These are phyloP conservation scores for Hevea brasiliensis DNA, from an alignment of 345 rosid genomes.

Conservation along the genomic window DNA sequence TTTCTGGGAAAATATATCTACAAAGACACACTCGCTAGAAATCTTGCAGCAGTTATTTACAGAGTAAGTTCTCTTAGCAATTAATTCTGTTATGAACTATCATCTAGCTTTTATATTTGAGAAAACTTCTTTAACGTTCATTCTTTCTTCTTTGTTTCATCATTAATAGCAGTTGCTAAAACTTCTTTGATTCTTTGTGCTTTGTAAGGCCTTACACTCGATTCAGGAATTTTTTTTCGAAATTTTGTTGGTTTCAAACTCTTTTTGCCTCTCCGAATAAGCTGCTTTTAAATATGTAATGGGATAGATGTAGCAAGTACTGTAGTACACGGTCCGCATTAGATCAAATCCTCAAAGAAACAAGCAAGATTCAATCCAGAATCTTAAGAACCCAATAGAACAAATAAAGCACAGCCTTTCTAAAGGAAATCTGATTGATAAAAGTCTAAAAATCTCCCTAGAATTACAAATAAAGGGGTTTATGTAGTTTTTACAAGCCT, in stretches of 20 bases:
- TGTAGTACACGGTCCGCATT: too few relatives aligned
- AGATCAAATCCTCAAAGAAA: too few relatives aligned
- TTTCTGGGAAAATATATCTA: conserved; percentile 89
- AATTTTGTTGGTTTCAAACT: background rate
- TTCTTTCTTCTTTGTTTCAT: background rate
- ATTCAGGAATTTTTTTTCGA: background rate
- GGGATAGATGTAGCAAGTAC: too few relatives aligned
- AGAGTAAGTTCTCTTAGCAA: conserved; percentile 39
- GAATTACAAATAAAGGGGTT: too few relatives aligned
- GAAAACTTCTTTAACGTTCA: background rate
- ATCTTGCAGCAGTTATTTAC: conserved; percentile 90
- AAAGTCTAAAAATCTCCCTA: too few relatives aligned
- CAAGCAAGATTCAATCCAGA: too few relatives aligned
- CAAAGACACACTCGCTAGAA: conserved; percentile 85
- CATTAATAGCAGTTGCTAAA: background rate
- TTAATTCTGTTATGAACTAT: background rate
- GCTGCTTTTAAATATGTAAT: background rate
- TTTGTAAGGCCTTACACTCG: background rate
- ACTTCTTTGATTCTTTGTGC: background rate
- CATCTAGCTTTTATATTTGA: background rate
- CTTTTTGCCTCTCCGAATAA: background rate
- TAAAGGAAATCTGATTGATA: too few relatives aligned
- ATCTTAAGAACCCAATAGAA: too few relatives aligned
- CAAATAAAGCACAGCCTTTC: too few relatives aligned
- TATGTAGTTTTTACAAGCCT: too few relatives aligned